Base-by-base conservation (phyloP, 2,329 filamentous ascomycete genomes). In the Penicillium italicum region DNA sequence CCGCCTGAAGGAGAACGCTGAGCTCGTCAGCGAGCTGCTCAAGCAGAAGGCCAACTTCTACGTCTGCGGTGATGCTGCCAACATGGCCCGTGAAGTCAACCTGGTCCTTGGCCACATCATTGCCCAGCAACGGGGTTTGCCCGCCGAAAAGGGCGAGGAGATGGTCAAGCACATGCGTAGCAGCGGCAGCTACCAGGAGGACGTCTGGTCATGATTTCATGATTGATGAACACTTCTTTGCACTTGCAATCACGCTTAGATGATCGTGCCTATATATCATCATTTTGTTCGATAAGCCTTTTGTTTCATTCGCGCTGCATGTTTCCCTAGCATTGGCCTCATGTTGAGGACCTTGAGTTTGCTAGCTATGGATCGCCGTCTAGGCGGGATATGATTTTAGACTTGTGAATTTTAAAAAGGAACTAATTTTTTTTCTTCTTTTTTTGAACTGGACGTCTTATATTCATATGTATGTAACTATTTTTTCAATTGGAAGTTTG, bases 91-190 rank as follows among this genome's bases (percentile, higher is more conserved):
- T 55, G 92, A 96, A 73, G 91, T 97, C 69, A 97, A 95, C 73
- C 81, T 87, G 24, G 85, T 91, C n/a, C 81, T 99, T 41, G 88
- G 82, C 26, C 87, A 95, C 72, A 95, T 97, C 69, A 87, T 99
- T 65, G 82, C 91, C 26, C 85, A 92, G 71, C 84, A 96, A 74
- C 85, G 94, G 51, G 88, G 88, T 48, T 82, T 97, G 56, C 81
- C 90, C 1, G 88, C 93, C 68, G 80, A 87, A 61, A 96, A 96
- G 82, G 94, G 85, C 14, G 94, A 99, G 77, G 93, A 97, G 71
- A 87, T 97, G 68, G 91, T 99, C 58, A 99, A 97, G 84, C 87
- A 87, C 67, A 97, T 99, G 93, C 87, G 94, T 70, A 87, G 89
- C 64, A 86, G 88, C 62, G 97, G 96, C 76, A 90, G 94, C 75